Base-by-base conservation (phyloP, 441 rosid species). In the Eutrema salsugineum region DNA sequence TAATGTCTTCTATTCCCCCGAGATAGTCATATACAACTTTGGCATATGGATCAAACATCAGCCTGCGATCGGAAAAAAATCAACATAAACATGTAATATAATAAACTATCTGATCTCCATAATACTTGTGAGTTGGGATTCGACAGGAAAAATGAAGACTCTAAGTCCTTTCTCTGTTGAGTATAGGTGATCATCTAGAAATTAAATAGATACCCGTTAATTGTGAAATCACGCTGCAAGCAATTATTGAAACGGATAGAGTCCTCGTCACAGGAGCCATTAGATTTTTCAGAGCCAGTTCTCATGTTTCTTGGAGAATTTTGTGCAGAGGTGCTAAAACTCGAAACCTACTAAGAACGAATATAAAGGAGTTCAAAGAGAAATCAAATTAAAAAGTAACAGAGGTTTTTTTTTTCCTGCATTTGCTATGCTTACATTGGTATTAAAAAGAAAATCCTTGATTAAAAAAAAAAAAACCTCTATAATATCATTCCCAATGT, bases 41-140 rank as follows among this genome's bases (percentile, higher is more conserved):
- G 40, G 80, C 84, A 83, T 76, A 91, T 30, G 97, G 96, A 80
- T 91, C 96, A 73, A 85, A 87, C 85, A 92, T 78, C 80, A 91
- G 76, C 70, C 96, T 89, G 85, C 83, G 16, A 72, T 77, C 67
- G 14, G 35, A 49, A 62, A 30, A 30, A 47, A n/a, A n/a, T n/a
- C 43, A 33, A 40, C 43, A 46, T 32, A 55, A 66, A 57, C 11
- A 35, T 19, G 20, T 38, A 39, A 20, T 39, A 8, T 17, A 20
- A 39, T 16, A 14, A 12, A 22, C 47, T 58, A 20, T 19, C 3
- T 0, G 40, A 36, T 17, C 28, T 38, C 10, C 44, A 35, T 19
- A 15, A 58, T 7, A 10, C 30, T 17, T 14, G 40, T 46, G 5
- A 36, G 40, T 28, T 20, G 53, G 57, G 43, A 70, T 10, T 9